phyloP scores from a whole-genome alignment of 331 rosid genomes.

The Pyrus hybrid region DNA sequence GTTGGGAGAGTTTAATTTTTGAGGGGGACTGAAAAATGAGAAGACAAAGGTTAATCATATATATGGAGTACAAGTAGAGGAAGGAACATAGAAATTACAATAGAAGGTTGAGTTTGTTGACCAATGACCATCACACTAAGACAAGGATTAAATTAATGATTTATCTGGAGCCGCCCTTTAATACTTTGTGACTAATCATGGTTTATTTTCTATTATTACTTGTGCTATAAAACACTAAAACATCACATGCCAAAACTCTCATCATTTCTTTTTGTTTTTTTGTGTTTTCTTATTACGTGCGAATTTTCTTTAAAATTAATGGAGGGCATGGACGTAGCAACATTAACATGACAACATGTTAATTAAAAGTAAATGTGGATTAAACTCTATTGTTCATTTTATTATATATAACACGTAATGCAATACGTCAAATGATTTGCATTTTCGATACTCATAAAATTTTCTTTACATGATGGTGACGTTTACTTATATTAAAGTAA shows the following conservation, averaged over 20 bases:
- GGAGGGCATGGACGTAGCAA: neutral
- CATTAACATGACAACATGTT: too few species aligned
- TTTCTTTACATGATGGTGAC: neutral
- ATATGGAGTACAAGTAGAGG: neutral
- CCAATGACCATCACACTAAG: neutral
- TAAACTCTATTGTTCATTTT: too few species aligned
- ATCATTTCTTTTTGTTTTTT: neutral
- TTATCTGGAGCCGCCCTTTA: slow-evolving; percentile 21
- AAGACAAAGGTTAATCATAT: neutral
- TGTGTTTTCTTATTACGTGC: neutral
- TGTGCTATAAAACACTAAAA: neutral
- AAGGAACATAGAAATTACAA: slow-evolving; percentile 4
- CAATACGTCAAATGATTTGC: too few species aligned
- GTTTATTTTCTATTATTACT: neutral
- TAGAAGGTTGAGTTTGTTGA: slow-evolving; percentile 14
- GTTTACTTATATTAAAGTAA: neutral
- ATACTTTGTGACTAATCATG: slow-evolving; percentile 6
- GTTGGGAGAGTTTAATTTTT: neutral
- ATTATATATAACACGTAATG: too few species aligned
- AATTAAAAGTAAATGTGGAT: too few species aligned
- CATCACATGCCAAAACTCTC: neutral
- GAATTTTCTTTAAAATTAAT: neutral
- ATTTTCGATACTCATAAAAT: too few species aligned
- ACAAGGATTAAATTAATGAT: neutral
- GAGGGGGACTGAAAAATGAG: neutral